Conservation (phyloP, 257 asterid species). For the Gentiana macrophylla region DNA sequence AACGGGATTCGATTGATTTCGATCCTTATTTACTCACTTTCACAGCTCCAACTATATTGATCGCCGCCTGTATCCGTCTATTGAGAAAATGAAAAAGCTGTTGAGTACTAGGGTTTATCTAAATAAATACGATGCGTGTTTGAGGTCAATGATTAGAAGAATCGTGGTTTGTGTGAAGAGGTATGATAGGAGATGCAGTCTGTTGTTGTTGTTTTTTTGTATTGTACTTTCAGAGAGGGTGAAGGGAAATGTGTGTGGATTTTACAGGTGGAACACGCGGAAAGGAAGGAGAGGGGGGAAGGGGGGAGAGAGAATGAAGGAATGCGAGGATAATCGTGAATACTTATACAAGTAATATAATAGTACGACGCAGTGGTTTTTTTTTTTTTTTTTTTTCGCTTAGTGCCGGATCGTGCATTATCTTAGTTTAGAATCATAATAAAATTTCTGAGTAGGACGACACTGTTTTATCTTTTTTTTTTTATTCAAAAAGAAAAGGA, state of each 20-base stretch:
- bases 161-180: slow-evolving; percentile 1
- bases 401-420: too few relatives aligned
- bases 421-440: too few relatives aligned
- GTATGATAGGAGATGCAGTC: neutral
- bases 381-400: too few relatives aligned
- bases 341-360: too few relatives aligned
- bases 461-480: too few relatives aligned
- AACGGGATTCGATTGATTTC: neutral
- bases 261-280: slow-evolving; percentile 7
- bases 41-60: neutral
- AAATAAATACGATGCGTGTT: too few relatives aligned
- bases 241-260: neutral
- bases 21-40: neutral
- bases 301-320: slow-evolving; percentile 21
- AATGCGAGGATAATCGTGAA: neutral
- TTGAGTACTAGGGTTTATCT: slow-evolving; percentile 14
- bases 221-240: slow-evolving; percentile 1
- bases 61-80: neutral
- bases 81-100: neutral
- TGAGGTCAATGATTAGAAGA: slow-evolving; percentile 3
- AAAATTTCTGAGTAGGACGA: too few relatives aligned
- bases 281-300: slow-evolving; percentile 19
- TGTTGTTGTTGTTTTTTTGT: slow-evolving; percentile 2
- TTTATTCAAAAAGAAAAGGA: too few relatives aligned
- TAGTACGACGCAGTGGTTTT: neutral